Percentiles rank a stretch among this genome's conserved stretches.
phyloP scores from a whole-genome alignment of 164 flowering plant species.

The Vitis labrusca region DNA sequence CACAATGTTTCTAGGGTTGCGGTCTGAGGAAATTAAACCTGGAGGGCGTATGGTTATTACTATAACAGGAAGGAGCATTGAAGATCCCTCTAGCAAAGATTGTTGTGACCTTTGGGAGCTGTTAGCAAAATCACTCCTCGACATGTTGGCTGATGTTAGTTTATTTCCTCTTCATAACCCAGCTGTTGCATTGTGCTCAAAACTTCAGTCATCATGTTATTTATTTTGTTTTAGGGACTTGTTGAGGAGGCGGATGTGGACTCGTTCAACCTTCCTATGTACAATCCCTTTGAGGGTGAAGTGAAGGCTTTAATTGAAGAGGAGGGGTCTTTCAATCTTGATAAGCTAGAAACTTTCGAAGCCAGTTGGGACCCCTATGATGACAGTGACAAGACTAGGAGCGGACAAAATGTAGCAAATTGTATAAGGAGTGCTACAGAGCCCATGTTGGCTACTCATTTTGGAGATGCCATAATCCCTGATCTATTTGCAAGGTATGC shows the following conservation, averaged over 20 bases:
- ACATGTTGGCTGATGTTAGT: no score
- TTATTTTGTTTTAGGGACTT: no score
- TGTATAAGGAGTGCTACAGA: conserved; percentile 16
- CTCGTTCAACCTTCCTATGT: no score
- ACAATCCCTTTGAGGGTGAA: no score
- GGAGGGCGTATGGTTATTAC: conserved; percentile 5
- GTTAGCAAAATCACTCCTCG: no score
- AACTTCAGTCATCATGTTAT: no score
- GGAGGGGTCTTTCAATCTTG: background rate
- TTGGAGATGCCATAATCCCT: conserved; percentile 12
- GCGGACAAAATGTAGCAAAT: conserved; percentile 4
- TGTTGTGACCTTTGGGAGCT: background rate
- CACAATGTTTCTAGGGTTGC: conserved; percentile 2
- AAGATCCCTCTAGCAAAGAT: conserved; percentile 8
- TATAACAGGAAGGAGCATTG: background rate
- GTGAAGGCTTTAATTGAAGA: no score
- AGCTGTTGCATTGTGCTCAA: no score
- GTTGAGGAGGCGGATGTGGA: no score
- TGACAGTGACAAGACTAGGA: background rate
- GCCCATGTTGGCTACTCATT: conserved; percentile 20
- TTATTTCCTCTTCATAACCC: no score
- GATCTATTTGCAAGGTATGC: conserved; percentile 6
- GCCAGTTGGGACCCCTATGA: conserved; percentile 8
- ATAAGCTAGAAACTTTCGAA: background rate
- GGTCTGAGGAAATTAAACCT: background rate